These are phyloP conservation scores for Phaeosphaeria sp. DNA, from an alignment of 2,329 filamentous ascomycete genomes.

Conservation along the genomic window DNA sequence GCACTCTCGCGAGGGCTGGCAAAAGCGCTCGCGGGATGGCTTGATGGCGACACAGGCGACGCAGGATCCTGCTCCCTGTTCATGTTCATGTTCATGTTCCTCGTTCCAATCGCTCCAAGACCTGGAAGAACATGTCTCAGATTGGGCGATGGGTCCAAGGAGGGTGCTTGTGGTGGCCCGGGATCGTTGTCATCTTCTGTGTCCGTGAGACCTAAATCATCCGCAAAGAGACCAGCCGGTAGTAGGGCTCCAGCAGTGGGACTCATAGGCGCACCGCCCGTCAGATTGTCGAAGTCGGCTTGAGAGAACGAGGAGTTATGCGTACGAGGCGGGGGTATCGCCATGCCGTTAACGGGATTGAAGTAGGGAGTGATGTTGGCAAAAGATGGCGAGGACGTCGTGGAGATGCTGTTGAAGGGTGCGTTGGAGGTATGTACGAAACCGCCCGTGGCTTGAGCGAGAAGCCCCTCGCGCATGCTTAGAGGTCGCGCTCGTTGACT, in stretches of 20 bases:
- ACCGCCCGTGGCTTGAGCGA: slow-evolving; percentile 37
- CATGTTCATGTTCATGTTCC: no score
- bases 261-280: slow-evolving; percentile 73
- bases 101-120: slow-evolving; percentile 49
- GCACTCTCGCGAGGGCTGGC: slow-evolving; percentile 57
- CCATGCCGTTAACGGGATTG: slow-evolving; percentile 69
- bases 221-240: slow-evolving; percentile 70
- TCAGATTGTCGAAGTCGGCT: slow-evolving; percentile 67
- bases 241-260: slow-evolving; percentile 77
- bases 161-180: slow-evolving; percentile 29
- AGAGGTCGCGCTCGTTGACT: slow-evolving; percentile 51
- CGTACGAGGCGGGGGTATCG: slow-evolving; percentile 50
- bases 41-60: slow-evolving; percentile 52
- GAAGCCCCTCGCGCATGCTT: slow-evolving; percentile 47
- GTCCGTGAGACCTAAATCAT: slow-evolving; percentile 64
- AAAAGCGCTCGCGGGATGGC: slow-evolving; percentile 54
- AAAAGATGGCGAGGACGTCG: slow-evolving; percentile 61
- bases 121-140: slow-evolving; percentile 48
- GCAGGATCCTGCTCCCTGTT: slow-evolving; percentile 47
- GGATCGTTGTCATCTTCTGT: slow-evolving; percentile 42
- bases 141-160: slow-evolving; percentile 38
- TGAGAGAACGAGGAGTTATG: slow-evolving; percentile 58
- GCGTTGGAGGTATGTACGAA: slow-evolving; percentile 48
- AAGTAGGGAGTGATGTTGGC: slow-evolving; percentile 58
- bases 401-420: slow-evolving; percentile 55